phyloP scores from a whole-genome alignment of 1,284 basidiomycete genomes.

The Papiliotrema fonsecae region DNA sequence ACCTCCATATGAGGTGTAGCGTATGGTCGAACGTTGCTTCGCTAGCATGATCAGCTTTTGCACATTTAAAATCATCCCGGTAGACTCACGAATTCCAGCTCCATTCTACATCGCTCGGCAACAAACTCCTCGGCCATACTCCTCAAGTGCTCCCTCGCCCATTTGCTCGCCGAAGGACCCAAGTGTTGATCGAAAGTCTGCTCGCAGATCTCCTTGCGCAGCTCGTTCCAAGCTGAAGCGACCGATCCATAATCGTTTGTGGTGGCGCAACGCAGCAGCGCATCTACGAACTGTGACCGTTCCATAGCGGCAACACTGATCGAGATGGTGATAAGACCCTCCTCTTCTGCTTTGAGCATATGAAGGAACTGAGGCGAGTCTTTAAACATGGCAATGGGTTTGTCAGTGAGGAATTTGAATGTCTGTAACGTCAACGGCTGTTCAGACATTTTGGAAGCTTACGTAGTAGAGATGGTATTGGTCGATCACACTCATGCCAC shows the following conservation, averaged over 20 bases:
- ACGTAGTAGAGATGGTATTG: conserved; percentile 85
- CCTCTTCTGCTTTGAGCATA: conserved; percentile 85
- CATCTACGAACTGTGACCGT: conserved; percentile 58
- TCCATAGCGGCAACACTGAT: conserved; percentile 65
- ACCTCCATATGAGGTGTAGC: conserved; percentile 58
- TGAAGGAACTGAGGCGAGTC: conserved; percentile 76
- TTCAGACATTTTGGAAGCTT: conserved; percentile 40
- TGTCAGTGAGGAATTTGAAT: conserved; percentile 91
- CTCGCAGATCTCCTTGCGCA: conserved; percentile 72
- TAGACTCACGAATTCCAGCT: conserved; percentile 63
- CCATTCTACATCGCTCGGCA: conserved; percentile 61
- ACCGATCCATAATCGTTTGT: conserved; percentile 82
- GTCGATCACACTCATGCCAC: conserved; percentile 85
- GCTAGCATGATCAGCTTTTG: conserved; percentile 20
- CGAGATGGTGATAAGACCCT: conserved; percentile 74
- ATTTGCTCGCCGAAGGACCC: conserved; percentile 74
- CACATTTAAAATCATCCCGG: conserved; percentile 10
- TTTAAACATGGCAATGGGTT: conserved; percentile 69
- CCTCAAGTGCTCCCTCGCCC: conserved; percentile 82
- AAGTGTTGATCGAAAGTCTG: conserved; percentile 69
- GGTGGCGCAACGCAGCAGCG: conserved; percentile 73
- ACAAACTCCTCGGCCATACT: conserved; percentile 86
- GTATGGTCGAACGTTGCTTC: conserved; percentile 62
- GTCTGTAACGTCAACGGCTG: conserved; percentile 54
- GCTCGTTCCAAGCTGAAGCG: conserved; percentile 87